Base-by-base conservation (phyloP, 495 filamentous ascomycete species). In the Aspergillus affinis region DNA sequence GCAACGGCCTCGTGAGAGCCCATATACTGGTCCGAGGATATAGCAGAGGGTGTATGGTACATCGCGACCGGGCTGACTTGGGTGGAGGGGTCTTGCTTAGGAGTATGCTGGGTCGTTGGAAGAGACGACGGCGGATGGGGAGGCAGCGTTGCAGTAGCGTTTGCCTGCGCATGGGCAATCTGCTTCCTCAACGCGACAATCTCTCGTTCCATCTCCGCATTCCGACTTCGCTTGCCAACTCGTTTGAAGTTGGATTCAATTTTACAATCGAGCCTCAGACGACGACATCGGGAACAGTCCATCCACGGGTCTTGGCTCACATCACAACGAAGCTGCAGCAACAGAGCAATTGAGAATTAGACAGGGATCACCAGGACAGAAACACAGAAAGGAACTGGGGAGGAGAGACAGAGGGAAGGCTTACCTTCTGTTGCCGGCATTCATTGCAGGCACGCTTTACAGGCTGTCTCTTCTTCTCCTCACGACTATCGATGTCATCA, bases 211-310 rank as follows among this genome's bases (percentile, higher is more conserved):
- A 96, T 95, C 73, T 96, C 92, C 50, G 90, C 90, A 74, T 96
- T 91, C 66, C 90, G 90, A 59, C 86, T 90, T 51, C 93, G 86
- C 80, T 97, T 97, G 54, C 91, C 92, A 36, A 96, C 81, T 53
- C 93, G 89, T 76, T 94, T 95, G 78, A 97, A 97, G 68, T 93
- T 92, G 61, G 89, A 90, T 71, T 96, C 91, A 70, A 97, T 96
- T 66, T 91, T 91, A 81, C 93, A 97, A 23, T 87, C 84, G 59
- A 96, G 89, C 66, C 87, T 89, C 59, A 95, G 82, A 65, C 91
- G 91, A 68, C 84, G 87, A 78, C 93, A 97, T 63, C 93, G 82
- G 29, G 86, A 88, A 74, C 93, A 97, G 61, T 85, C 81, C 51
- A 82, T 80, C 74, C 91, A 96, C 6, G 90, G 90, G 55, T 92